These are phyloP conservation scores for Sisymbrium irio DNA, from an alignment of 345 rosid species.

Conservation along the genomic window DNA sequence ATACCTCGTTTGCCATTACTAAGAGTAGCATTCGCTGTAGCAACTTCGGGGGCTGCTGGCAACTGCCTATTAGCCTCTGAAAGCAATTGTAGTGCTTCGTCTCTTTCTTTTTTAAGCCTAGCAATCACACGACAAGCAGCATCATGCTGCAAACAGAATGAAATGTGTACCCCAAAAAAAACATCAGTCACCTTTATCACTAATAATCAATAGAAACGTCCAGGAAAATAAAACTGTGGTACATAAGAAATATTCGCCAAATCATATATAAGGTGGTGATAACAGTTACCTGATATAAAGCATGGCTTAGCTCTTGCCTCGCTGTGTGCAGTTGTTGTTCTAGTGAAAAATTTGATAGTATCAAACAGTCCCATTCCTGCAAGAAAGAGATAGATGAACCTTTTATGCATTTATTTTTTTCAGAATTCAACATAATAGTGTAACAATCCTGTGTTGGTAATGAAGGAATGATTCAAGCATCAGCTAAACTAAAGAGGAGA, in stretches of 20 bases:
- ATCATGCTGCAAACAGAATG: constrained; percentile 66
- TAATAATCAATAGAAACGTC: not conserved
- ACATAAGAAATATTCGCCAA: not conserved
- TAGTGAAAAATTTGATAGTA: constrained; percentile 88
- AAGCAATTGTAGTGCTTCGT: constrained; percentile 81
- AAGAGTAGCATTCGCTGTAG: constrained; percentile 45
- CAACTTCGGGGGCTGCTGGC: constrained; percentile 49
- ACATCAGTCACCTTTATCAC: constrained; percentile 1
- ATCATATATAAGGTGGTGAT: constrained; percentile 2
- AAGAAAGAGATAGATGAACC: constrained; percentile 11
- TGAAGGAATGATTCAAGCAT: not conserved
- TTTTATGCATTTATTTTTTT: not conserved
- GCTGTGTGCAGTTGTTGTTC: constrained; percentile 96
- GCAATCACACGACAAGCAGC: constrained; percentile 99
- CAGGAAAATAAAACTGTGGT: not conserved
- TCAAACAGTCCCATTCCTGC: constrained; percentile 98
- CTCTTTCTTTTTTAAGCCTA: constrained; percentile 91
- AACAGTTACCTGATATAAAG: constrained; percentile 81
- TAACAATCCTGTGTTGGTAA: not conserved
- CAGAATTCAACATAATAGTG: not conserved
- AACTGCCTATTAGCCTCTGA: constrained; percentile 72
- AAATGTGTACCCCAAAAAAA: constrained; percentile 12
- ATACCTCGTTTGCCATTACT: constrained; percentile 91
- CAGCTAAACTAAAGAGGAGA: not conserved
- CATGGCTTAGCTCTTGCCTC: constrained; percentile 97